Evolutionary conservation across 805 yeast genomes (phyloP).

Genomic region (Torulaspora franciscae): DNA sequence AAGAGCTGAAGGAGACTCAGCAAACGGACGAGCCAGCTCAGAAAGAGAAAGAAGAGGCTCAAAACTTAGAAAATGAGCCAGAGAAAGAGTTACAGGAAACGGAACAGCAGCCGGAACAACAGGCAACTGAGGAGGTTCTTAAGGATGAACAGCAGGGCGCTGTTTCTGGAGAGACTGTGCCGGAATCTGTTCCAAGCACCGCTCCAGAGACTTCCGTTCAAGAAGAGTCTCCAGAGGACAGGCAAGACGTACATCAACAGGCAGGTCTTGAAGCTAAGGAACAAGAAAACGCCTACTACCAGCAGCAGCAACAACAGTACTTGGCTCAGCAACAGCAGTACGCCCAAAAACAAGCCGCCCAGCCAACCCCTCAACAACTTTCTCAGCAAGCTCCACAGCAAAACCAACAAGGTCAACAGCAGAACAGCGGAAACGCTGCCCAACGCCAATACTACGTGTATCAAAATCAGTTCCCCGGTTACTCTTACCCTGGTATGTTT

Average conservation of each 20-base stretch:
- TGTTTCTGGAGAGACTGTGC: constrained; percentile 7
- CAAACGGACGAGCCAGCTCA: constrained; percentile 1
- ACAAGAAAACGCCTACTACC: constrained; percentile 18
- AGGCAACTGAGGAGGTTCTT: constrained; percentile 6
- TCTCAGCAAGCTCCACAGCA: constrained; percentile 28
- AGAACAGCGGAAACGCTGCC: constrained; percentile 30
- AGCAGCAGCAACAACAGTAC: constrained; percentile 21
- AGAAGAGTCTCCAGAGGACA: constrained; percentile 10
- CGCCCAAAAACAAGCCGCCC: constrained; percentile 16
- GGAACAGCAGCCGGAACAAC: constrained; percentile 12
- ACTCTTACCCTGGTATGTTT: constrained; percentile 36
- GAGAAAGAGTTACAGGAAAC: constrained; percentile 8
- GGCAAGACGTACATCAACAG: constrained; percentile 11
- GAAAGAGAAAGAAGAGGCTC: neutral
- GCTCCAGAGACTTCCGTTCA: constrained; percentile 20
- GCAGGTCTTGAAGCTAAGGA: constrained; percentile 10
- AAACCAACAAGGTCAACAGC: constrained; percentile 29
- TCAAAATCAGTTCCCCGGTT: constrained; percentile 37
- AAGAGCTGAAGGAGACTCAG: neutral
- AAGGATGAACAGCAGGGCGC: constrained; percentile 4
- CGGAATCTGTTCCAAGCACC: constrained; percentile 9
- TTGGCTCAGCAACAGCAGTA: constrained; percentile 23
- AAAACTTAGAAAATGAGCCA: constrained; percentile 3
- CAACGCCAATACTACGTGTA: constrained; percentile 37
- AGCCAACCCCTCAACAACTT: constrained; percentile 16